Conservation (phyloP, 2,329 filamentous ascomycete species). For the Rhinocladiella similis region DNA sequence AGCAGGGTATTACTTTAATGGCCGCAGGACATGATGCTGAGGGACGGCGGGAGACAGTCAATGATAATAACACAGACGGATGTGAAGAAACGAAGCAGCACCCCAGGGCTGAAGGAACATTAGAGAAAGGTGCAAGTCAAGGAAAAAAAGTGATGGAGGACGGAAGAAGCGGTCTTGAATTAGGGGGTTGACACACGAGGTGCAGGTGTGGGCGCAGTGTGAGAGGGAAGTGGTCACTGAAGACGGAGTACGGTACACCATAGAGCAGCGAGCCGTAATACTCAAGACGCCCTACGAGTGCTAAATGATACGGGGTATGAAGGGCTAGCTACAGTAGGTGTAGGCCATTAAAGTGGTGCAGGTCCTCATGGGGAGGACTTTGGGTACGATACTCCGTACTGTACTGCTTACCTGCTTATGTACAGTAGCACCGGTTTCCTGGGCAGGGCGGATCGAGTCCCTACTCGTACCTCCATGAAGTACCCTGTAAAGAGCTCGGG, state of each 20-base stretch:
- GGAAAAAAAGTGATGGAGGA: constrained; percentile 11
- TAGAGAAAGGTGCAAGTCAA: constrained; percentile 13
- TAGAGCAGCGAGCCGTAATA: not conserved
- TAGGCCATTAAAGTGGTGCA: too few relatives aligned
- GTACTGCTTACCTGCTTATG: too few relatives aligned
- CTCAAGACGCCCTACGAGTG: not conserved
- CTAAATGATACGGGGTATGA: too few relatives aligned
- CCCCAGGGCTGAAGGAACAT: constrained; percentile 26
- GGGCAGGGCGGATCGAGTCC: too few relatives aligned
- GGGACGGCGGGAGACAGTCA: constrained; percentile 7
- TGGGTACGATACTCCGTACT: too few relatives aligned
- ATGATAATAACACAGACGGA: constrained; percentile 21
- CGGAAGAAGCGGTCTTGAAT: constrained; percentile 1
- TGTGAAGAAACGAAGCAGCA: constrained; percentile 25
- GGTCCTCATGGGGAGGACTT: too few relatives aligned
- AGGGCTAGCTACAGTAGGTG: too few relatives aligned
- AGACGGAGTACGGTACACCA: not conserved
- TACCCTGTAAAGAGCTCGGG: too few relatives aligned
- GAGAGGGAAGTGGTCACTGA: constrained; percentile 6
- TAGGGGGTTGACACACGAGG: constrained; percentile 11
- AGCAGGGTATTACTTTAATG: constrained; percentile 19
- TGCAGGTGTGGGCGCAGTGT: not conserved
- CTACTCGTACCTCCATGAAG: too few relatives aligned
- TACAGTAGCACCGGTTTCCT: too few relatives aligned
- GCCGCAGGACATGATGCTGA: constrained; percentile 6